Evolutionary conservation across 208 protist species (phyloP), one percentile per base, ranked within the genome.

Genomic region (Entamoeba dispar): DNA sequence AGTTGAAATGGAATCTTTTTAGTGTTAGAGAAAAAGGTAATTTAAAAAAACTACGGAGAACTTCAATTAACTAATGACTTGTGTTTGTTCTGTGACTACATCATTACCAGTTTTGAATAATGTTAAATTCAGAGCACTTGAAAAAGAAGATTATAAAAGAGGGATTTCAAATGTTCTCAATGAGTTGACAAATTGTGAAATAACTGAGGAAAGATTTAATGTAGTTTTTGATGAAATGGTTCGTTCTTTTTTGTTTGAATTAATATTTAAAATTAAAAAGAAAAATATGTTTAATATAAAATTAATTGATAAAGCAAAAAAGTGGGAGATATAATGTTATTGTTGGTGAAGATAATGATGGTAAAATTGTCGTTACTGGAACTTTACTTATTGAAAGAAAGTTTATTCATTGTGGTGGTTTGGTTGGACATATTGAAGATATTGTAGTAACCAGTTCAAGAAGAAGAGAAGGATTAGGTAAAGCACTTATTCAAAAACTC

Each of bases 401-500:
- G 5, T 93, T 94, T 14, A 94, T 94, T 47, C 93, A 94, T 93
- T 22, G 10, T 19, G 50, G 86, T 91, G 91, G 93, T 4, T 2
- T 6, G 7, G 93, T 94, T 14, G 93, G 93, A 15, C 93, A 94
- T 91, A 94, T 94, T 61, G 93, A 94, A 52, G 93, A 94, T 52
- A 34, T 94, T 15, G 93, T 93, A 31, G 52, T 73, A 34, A 14
- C 7, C 10, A 27, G 0, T 12, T 8, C 12, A 38, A 92, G 19
- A 27, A 15, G 93, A n/a, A 73, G 73, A 27, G 27, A 31, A 50
- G 38, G 27, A 52, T 38, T 93, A 31, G 93, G 93, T 15, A 19
- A 19, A 50, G 4, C 5, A 10, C 22, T 93, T 0, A 55, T 93
- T n/a, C 3, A 49, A 50, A 27, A 50, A 15, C 27, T 93, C 15